Percentiles rank a stretch among this genome's conserved stretches.
These are phyloP conservation scores for Salvia hispanica DNA, from an alignment of 257 asterid genomes.

Conservation along the genomic window DNA sequence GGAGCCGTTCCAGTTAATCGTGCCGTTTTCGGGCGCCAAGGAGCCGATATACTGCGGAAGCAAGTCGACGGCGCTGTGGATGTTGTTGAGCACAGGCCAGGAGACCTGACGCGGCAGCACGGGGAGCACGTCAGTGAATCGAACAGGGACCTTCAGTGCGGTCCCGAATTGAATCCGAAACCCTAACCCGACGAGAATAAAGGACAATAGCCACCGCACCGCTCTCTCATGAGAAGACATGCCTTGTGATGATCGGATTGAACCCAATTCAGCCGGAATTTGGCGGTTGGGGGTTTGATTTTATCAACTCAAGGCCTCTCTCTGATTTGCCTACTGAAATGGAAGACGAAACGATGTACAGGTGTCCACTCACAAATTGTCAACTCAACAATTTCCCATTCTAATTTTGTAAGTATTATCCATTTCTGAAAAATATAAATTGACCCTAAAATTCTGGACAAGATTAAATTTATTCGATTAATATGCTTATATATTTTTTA, in stretches of 20 bases:
- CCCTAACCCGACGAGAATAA: slow-evolving; percentile 57
- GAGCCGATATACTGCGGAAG: slow-evolving; percentile 91
- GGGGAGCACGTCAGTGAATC: slow-evolving; percentile 84
- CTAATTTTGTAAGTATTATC: no score
- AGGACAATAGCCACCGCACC: slow-evolving; percentile 38
- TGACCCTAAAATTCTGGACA: no score
- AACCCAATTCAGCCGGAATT: slow-evolving; percentile 22
- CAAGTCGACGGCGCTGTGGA: slow-evolving; percentile 91
- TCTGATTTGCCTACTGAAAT: no score
- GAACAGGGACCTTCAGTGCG: slow-evolving; percentile 76
- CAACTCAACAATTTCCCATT: no score
- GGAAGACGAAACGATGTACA: no score
- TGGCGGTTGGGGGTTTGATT: slow-evolving; percentile 27
- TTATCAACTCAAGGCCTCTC: slow-evolving; percentile 31
- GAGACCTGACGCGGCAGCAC: slow-evolving; percentile 85
- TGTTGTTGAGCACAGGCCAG: slow-evolving; percentile 83
- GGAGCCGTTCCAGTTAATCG: slow-evolving; percentile 89
- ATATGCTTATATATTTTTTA: no score
- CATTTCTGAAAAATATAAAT: no score
- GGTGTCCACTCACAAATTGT: no score
- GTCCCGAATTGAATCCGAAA: slow-evolving; percentile 57
- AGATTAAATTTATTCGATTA: no score
- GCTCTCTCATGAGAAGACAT: slow-evolving; percentile 32
- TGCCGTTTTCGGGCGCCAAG: slow-evolving; percentile 77
- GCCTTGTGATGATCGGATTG: slow-evolving; percentile 22